These are phyloP conservation scores for Verticillium klebahnii DNA, from an alignment of 2,329 filamentous ascomycete species.

Conservation along the genomic window DNA sequence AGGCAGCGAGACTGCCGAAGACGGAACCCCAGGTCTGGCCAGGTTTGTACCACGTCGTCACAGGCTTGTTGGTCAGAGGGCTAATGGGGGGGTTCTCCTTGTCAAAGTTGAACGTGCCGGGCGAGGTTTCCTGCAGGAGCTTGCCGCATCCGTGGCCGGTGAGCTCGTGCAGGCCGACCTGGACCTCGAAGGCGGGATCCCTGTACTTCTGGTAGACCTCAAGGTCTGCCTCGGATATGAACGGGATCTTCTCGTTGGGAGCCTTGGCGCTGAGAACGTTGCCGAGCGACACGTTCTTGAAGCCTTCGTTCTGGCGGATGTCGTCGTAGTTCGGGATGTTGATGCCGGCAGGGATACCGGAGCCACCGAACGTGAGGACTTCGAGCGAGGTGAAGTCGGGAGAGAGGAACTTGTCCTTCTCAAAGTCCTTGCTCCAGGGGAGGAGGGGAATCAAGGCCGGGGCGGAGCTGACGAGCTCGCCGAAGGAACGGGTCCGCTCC, in stretches of 20 bases:
- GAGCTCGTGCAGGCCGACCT: conserved; percentile 91
- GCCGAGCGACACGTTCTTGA: conserved; percentile 91
- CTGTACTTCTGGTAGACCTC: conserved; percentile 76
- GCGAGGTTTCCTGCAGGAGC: conserved; percentile 80
- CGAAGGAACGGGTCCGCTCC: conserved; percentile 84
- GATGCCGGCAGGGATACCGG: conserved; percentile 64
- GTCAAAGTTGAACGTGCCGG: conserved; percentile 86
- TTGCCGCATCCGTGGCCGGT: conserved; percentile 89
- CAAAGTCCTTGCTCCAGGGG: conserved; percentile 84
- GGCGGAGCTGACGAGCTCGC: conserved; percentile 75
- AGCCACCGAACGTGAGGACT: conserved; percentile 71
- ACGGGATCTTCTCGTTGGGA: conserved; percentile 86
- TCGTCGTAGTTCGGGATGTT: conserved; percentile 71
- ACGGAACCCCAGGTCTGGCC: conserved; percentile 93
- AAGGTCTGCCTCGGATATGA: conserved; percentile 76
- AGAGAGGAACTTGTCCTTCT: conserved; percentile 93
- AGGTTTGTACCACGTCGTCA: conserved; percentile 87
- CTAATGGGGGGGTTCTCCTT: conserved; percentile 73
- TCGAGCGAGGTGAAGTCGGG: conserved; percentile 96
- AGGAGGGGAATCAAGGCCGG: conserved; percentile 81
- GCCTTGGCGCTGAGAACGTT: conserved; percentile 91
- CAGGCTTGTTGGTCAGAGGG: conserved; percentile 71
- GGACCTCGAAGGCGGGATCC: conserved; percentile 86
- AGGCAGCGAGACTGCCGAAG: conserved; percentile 81
- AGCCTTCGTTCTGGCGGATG: conserved; percentile 77